Conservation (phyloP, 768 basidiomycete species). For the Agrocybe chaxingu region DNA sequence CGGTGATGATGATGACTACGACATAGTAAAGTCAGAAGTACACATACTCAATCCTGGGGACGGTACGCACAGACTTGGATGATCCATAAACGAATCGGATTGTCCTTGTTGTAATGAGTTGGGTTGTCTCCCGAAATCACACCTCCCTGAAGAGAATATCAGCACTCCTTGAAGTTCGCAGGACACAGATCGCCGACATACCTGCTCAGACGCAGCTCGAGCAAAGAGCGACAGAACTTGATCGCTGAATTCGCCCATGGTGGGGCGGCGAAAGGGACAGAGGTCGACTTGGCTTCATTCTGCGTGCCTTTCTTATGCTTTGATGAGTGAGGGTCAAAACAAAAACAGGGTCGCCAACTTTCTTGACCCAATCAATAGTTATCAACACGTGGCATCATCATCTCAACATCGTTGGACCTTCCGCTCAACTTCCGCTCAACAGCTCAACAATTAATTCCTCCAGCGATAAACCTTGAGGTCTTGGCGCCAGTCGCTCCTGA, state of each 20-base stretch:
- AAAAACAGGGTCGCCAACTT: no score
- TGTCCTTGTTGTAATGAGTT: constrained; percentile 47
- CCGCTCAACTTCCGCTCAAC: no score
- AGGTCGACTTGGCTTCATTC: neutral
- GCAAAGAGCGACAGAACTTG: constrained; percentile 34
- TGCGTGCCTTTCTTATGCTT: no score
- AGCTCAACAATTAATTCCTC: no score
- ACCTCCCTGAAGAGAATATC: constrained; percentile 51
- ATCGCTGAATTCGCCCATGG: constrained; percentile 48
- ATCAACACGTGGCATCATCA: no score
- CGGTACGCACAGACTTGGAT: constrained; percentile 63
- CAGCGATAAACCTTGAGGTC: no score
- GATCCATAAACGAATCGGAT: constrained; percentile 77
- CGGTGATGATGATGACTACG: constrained; percentile 73
- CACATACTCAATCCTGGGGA: neutral
- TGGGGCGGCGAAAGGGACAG: constrained; percentile 4
- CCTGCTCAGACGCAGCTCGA: constrained; percentile 49
- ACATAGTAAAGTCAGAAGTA: constrained; percentile 5
- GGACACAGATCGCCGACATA: constrained; percentile 15
- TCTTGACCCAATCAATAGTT: no score
- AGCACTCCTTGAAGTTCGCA: neutral
- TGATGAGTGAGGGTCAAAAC: no score
- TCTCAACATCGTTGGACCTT: no score
- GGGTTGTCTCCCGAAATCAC: constrained; percentile 80
- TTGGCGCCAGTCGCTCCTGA: no score